Evolutionary conservation across 352 stramenopile genomes (phyloP).

Genomic region (Phytophthora megakarya): DNA sequence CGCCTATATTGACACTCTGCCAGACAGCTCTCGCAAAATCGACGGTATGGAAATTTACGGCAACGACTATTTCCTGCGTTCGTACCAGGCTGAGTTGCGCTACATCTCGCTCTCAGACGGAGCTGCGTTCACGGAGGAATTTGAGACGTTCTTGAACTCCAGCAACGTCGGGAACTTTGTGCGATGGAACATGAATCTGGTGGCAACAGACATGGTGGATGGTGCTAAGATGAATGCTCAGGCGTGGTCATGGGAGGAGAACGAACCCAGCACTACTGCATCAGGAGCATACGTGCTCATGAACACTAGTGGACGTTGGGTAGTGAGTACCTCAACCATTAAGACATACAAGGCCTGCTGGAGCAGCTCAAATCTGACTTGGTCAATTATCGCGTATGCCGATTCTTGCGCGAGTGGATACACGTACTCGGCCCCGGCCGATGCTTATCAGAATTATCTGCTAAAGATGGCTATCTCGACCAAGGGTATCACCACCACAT

Average conservation of each 20-base stretch:
- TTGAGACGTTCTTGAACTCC: slow-evolving; percentile 40
- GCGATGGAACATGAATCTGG: slow-evolving; percentile 61
- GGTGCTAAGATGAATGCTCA: slow-evolving; percentile 51
- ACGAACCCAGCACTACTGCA: slow-evolving; percentile 39
- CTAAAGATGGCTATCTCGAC: slow-evolving; percentile 38
- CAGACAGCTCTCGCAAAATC: slow-evolving; percentile 39
- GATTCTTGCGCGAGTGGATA: slow-evolving; percentile 32
- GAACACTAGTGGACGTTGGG: slow-evolving; percentile 40
- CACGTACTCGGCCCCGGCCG: slow-evolving; percentile 36
- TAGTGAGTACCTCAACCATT: slow-evolving; percentile 25
- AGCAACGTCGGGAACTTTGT: slow-evolving; percentile 53
- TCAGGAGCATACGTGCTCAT: slow-evolving; percentile 41
- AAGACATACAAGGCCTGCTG: slow-evolving; percentile 50
- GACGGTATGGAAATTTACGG: slow-evolving; percentile 55
- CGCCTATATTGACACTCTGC: slow-evolving; percentile 45
- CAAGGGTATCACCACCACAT: slow-evolving; percentile 35
- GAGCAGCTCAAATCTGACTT: slow-evolving; percentile 38
- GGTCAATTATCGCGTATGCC: slow-evolving; percentile 39
- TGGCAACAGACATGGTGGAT: slow-evolving; percentile 50
- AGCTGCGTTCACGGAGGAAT: slow-evolving; percentile 27
- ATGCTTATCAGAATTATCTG: slow-evolving; percentile 63
- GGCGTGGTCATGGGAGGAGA: slow-evolving; percentile 56
- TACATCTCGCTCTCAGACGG: slow-evolving; percentile 53
- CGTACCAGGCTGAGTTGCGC: slow-evolving; percentile 48
- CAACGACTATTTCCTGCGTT: slow-evolving; percentile 49